Evolutionary conservation across 768 basidiomycete genomes (phyloP).

Genomic region (Boletus tomentosulus): DNA sequence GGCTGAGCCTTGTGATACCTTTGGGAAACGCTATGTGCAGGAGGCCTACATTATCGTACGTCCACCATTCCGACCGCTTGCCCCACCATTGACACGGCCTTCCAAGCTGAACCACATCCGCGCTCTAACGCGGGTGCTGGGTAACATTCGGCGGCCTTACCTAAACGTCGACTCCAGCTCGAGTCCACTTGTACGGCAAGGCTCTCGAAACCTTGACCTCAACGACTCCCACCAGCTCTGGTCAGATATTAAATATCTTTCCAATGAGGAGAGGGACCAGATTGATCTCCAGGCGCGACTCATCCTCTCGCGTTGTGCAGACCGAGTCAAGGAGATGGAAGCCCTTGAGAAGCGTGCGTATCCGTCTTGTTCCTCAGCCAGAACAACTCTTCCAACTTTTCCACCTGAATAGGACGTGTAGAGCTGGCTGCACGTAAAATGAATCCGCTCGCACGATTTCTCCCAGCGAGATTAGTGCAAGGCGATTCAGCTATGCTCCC

Average conservation of each 20-base stretch:
- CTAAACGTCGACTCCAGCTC: conserved; percentile 67
- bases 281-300: conserved; percentile 90
- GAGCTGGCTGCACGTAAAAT: conserved; percentile 62
- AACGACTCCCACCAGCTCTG: conserved; percentile 48
- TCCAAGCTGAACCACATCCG: conserved; percentile 68
- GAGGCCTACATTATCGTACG: conserved; percentile 74
- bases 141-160: conserved; percentile 79
- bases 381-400: conserved; percentile 17
- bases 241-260: conserved; percentile 64
- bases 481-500: conserved; percentile 49
- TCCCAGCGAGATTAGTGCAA: conserved; percentile 67
- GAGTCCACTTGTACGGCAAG: conserved; percentile 49
- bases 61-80: background rate
- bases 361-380: conserved; percentile 10
- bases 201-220: conserved; percentile 53
- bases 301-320: conserved; percentile 80
- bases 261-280: conserved; percentile 91
- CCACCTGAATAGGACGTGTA: conserved; percentile 48
- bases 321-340: conserved; percentile 86
- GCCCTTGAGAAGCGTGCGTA: conserved; percentile 79
- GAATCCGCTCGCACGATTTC: conserved; percentile 62
- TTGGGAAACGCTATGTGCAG: conserved; percentile 64
- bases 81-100: conserved; percentile 1
- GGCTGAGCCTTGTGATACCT: conserved; percentile 35
- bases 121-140: conserved; percentile 67